Conservation (phyloP, 78 protist species). For the Dictyostelium purpureum region DNA sequence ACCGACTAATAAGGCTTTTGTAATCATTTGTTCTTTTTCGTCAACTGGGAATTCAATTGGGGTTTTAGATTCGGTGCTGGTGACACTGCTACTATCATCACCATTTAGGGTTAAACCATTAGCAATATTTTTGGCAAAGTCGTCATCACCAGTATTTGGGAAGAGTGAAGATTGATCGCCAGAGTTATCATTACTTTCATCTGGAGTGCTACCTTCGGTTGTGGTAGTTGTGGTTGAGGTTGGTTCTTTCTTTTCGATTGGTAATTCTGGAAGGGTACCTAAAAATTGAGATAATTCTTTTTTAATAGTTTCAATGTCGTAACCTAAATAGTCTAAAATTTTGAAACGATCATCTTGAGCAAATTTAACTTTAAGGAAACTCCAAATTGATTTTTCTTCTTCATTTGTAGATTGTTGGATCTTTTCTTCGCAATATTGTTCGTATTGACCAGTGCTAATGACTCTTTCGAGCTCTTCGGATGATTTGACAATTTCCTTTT, state of each 20-base stretch:
- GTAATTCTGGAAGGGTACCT: conserved; percentile 51
- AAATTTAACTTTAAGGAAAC: conserved; percentile 64
- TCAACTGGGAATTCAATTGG: conserved; percentile 67
- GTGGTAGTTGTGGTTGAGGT: not conserved
- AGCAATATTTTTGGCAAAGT: not conserved
- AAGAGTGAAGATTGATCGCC: not conserved
- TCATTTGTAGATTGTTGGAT: not conserved
- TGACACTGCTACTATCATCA: not conserved
- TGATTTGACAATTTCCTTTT: conserved; percentile 20
- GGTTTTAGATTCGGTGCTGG: not conserved
- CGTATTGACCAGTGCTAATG: conserved; percentile 8
- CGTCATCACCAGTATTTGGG: too few species aligned
- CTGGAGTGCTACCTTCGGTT: not conserved
- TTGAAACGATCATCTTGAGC: conserved; percentile 25
- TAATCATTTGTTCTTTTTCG: conserved; percentile 71
- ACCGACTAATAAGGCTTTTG: conserved; percentile 78
- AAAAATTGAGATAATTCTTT: conserved; percentile 38
- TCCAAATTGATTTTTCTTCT: conserved; percentile 76
- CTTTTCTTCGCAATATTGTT: conserved; percentile 68
- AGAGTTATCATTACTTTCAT: not conserved
- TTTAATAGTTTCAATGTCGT: conserved; percentile 40
- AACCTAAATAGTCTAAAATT: conserved; percentile 73
- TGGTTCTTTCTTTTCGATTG: not conserved
- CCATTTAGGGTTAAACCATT: not conserved
- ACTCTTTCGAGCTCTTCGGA: conserved; percentile 36